Conservation (phyloP, 306 rosid species). For the Canavalia ensiformis region DNA sequence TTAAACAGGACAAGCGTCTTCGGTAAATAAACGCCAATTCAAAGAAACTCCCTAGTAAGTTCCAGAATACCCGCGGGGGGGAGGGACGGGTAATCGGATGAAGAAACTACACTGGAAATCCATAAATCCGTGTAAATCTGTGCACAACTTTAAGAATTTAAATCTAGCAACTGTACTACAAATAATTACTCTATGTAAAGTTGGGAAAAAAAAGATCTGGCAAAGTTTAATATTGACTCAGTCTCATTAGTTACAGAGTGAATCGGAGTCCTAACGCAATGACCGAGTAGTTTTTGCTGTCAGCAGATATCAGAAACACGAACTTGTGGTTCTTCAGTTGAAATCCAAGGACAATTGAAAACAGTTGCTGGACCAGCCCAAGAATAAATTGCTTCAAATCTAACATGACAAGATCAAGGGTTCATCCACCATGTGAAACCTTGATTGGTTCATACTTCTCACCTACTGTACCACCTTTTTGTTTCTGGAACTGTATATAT, state of each 20-base stretch:
- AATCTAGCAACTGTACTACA: conserved; percentile 46
- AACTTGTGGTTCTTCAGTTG: conserved; percentile 43
- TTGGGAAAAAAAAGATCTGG: conserved; percentile 8
- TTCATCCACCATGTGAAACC: conserved; percentile 53
- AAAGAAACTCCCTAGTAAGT: not conserved
- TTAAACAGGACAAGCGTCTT: too few species aligned
- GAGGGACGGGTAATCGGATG: not conserved
- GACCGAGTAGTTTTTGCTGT: conserved; percentile 31
- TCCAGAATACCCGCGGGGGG: not conserved
- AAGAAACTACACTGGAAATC: conserved; percentile 7
- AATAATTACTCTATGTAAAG: conserved; percentile 38
- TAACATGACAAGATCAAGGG: conserved; percentile 19
- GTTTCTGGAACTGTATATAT: conserved; percentile 89
- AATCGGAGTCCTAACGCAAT: conserved; percentile 38
- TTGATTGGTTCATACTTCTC: conserved; percentile 88
- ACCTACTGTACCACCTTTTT: conserved; percentile 88
- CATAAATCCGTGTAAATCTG: conserved; percentile 27
- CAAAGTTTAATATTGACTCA: conserved; percentile 12
- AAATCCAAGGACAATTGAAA: conserved; percentile 41
- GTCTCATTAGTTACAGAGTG: conserved; percentile 42
- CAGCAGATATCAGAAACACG: conserved; percentile 45
- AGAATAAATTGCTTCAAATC: conserved; percentile 38
- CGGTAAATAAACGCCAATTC: too few species aligned
- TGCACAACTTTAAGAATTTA: conserved; percentile 40
- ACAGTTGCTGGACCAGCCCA: conserved; percentile 31